Evolutionary conservation across 768 basidiomycete species (phyloP), one percentile per base, ranked within the genome.

Genomic region (Saitozyma podzolica): DNA sequence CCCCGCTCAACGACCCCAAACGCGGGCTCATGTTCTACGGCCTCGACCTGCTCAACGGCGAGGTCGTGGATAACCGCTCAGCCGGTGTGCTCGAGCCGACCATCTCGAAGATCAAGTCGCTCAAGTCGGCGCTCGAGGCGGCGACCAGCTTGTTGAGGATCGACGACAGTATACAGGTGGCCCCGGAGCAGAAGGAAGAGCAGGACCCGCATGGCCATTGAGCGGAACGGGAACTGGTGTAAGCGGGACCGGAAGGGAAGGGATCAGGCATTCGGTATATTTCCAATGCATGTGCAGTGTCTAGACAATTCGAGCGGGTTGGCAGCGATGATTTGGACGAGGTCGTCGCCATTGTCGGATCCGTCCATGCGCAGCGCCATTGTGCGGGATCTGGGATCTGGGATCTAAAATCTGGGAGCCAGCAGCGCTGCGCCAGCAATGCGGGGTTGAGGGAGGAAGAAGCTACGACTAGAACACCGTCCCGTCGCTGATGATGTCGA

Each of bases 61-160:
- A 94, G 73, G 91, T 97, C 52, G 85, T 93, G 56, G 96, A 99
- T 82, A 99, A 99, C 75, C 87, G 96, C 49, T 82, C 85, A 51
- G 92, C 93, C 16, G 96, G 96, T 19, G 87, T 99, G 40, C 83
- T 99, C 51, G 96, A 98, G 81, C 96, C 96, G 5, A 97, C 93
- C 9, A 86, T 99, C 82, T 90, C 90, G 83, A 98, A 99, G 82
- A 90, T 98, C 69, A 91, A 90, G 82, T 94, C 91, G 76, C 81
- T 99, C 79, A 99, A 99, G 83, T 92, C 90, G 41, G 96, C 96
- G 41, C 91, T 94, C 68, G 94, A 97, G 79, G 59, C 64, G 45
- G 53, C 57, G 41, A 58, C 64, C 51, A 55, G 92, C 61, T 82
- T 98, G 63, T 82, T 99, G 78, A 86, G 96, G 64, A 97, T 98